phyloP scores from a whole-genome alignment of 805 yeast species.

The Saccharomycopsis malanga region DNA sequence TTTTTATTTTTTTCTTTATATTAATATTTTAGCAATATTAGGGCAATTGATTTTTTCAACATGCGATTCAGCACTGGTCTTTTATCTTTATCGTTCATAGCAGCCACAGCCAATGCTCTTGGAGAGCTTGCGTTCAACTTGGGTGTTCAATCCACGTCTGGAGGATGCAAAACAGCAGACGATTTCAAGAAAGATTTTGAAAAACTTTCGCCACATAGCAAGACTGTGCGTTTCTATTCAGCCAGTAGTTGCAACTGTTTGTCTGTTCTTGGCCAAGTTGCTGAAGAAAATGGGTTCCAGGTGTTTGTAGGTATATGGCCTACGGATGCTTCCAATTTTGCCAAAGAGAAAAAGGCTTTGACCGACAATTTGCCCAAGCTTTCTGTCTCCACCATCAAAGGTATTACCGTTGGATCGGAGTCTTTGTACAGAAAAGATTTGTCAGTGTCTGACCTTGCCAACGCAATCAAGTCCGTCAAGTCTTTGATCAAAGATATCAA shows the following conservation, averaged over 20 bases:
- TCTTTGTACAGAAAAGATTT: conserved; percentile 87
- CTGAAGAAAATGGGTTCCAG: conserved; percentile 68
- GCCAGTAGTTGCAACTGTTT: conserved; percentile 92
- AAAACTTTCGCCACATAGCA: conserved; percentile 49
- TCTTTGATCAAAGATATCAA: conserved; percentile 49
- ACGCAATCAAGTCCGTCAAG: conserved; percentile 56
- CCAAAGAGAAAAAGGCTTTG: conserved; percentile 69
- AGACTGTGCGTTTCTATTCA: conserved; percentile 77
- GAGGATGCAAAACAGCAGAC: conserved; percentile 64
- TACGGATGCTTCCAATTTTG: conserved; percentile 71
- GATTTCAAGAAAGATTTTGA: conserved; percentile 69
- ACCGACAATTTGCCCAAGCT: conserved; percentile 62
- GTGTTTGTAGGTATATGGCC: conserved; percentile 92
- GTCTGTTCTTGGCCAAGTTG: conserved; percentile 79
- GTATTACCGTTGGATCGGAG: conserved; percentile 90
- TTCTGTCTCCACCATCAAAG: conserved; percentile 61
- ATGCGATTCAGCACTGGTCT: conserved; percentile 2
- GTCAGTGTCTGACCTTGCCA: conserved; percentile 68
- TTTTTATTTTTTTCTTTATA: no score
- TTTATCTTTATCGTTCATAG: conserved; percentile 2
- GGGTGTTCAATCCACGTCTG: conserved; percentile 72
- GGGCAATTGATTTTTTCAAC: no score
- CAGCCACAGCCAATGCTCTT: conserved; percentile 10
- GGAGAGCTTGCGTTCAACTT: conserved; percentile 65
- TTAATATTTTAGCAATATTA: no score